Percentiles rank a stretch among this genome's conserved stretches.
These are phyloP conservation scores for Clarireedia homoeocarpa DNA, from an alignment of 2,329 filamentous ascomycete species.

Conservation along the genomic window DNA sequence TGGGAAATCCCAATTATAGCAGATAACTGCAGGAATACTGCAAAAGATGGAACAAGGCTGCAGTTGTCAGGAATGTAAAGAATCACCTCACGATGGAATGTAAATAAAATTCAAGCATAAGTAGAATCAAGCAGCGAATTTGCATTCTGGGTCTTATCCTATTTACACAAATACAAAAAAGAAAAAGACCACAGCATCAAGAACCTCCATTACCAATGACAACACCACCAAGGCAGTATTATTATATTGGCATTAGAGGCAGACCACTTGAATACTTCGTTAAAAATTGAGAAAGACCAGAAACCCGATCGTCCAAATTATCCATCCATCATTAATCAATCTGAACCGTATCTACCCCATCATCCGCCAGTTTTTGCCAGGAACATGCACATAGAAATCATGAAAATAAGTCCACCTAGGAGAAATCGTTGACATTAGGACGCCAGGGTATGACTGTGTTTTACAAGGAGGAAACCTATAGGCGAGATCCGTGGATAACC, in stretches of 20 bases:
- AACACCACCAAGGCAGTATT: constrained; percentile 6
- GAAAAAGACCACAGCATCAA: constrained; percentile 5
- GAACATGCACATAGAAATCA: constrained; percentile 11
- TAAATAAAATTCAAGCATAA: neutral
- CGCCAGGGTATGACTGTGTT: constrained; percentile 1
- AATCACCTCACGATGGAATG: neutral
- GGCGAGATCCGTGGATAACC: constrained; percentile 76
- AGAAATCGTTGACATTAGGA: constrained; percentile 2
- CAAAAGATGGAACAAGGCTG: no score
- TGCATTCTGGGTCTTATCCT: constrained; percentile 12
- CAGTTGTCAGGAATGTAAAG: neutral
- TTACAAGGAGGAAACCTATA: constrained; percentile 33
- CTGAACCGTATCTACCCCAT: constrained; percentile 12
- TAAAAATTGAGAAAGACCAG: constrained; percentile 9
- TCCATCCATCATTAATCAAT: constrained; percentile 16
- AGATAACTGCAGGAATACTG: no score
- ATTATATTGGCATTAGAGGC: neutral
- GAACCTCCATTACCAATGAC: constrained; percentile 3
- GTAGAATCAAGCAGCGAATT: constrained; percentile 3
- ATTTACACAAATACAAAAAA: constrained; percentile 12
- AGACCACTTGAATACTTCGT: constrained; percentile 8
- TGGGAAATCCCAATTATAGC: no score
- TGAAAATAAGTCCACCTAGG: constrained; percentile 3
- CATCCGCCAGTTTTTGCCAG: constrained; percentile 7
- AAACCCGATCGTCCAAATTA: constrained; percentile 3